Evolutionary conservation across 2,329 filamentous ascomycete species (phyloP).

Genomic region (Apiospora hydei): DNA sequence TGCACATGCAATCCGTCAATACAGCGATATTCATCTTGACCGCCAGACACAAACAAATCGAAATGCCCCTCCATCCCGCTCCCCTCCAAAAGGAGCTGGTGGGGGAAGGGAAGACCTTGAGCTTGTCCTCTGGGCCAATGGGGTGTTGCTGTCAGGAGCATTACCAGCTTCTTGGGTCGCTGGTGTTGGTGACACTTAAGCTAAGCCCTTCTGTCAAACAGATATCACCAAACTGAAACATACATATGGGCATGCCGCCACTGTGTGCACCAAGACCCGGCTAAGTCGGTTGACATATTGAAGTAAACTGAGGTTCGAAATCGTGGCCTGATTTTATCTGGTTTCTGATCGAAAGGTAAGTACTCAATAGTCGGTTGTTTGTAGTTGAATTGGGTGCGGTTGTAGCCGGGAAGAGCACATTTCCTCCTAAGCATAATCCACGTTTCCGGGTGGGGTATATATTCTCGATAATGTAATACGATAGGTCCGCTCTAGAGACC

Average conservation of each 20-base stretch:
- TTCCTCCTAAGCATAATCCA: not conserved
- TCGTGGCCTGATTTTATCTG: too few species aligned
- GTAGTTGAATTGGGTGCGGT: not conserved
- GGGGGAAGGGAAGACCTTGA: not conserved
- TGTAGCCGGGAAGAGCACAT: not conserved
- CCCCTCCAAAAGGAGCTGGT: not conserved
- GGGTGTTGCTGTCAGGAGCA: not conserved
- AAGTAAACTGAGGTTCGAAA: too few species aligned
- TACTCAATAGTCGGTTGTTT: too few species aligned
- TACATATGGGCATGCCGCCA: too few species aligned
- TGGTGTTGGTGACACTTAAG: not conserved
- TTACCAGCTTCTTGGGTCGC: not conserved
- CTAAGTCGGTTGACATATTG: too few species aligned
- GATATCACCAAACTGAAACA: too few species aligned
- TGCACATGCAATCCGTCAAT: not conserved
- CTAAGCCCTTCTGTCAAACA: too few species aligned
- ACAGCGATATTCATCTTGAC: not conserved
- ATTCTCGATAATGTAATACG: conserved; percentile 6
- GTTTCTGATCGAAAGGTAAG: too few species aligned
- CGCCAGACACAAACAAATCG: not conserved
- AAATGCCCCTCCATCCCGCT: not conserved
- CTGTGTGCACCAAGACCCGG: too few species aligned
- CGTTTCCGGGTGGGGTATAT: not conserved
- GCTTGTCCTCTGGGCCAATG: not conserved
- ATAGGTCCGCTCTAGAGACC: not conserved